Evolutionary conservation across 129 eudicot species (phyloP).

Genomic region (Arctium lappa): DNA sequence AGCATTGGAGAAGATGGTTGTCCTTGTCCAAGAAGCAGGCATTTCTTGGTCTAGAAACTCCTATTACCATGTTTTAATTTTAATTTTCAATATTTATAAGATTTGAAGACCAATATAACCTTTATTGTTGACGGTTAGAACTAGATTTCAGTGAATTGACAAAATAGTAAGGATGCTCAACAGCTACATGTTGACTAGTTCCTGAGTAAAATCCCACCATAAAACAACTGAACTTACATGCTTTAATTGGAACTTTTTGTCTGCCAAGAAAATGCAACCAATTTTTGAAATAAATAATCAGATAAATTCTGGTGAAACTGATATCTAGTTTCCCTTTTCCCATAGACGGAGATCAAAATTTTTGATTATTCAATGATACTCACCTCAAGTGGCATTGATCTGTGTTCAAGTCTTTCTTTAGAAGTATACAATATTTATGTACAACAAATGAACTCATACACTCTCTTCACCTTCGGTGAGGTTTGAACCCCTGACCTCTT

Average conservation of each 20-base stretch:
- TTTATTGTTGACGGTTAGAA: not conserved
- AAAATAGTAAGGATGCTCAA: not conserved
- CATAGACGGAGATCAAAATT: not conserved
- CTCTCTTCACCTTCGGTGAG: no score
- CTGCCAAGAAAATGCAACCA: not conserved
- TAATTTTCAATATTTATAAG: not conserved
- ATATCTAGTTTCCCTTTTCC: not conserved
- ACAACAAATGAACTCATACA: no score
- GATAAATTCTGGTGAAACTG: not conserved
- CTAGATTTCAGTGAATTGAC: not conserved
- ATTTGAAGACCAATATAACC: not conserved
- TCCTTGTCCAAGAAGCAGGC: not conserved
- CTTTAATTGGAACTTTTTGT: slow-evolving; percentile 1
- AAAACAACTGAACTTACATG: not conserved
- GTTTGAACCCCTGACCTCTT: no score
- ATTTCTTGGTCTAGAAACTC: not conserved
- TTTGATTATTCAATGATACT: not conserved
- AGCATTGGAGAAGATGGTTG: not conserved
- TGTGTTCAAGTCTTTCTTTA: no score
- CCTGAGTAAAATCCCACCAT: not conserved
- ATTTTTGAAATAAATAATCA: not conserved
- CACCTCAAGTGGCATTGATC: not conserved
- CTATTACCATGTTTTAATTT: not conserved
- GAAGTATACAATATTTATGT: no score
- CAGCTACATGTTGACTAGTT: not conserved